Evolutionary conservation across 192 early-diverging fungal genomes (phyloP).

Genomic region (Backusella westeae): DNA sequence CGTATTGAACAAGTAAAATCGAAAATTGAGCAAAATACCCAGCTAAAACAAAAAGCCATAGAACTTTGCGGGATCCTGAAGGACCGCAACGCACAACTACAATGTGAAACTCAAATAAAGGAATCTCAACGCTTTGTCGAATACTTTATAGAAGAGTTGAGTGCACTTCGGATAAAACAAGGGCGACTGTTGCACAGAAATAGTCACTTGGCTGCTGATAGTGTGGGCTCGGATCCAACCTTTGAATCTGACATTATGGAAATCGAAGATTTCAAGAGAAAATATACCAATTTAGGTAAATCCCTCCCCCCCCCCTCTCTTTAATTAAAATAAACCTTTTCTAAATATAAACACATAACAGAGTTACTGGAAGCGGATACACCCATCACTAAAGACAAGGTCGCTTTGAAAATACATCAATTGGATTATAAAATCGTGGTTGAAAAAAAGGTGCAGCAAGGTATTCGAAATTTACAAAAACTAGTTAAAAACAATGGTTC

Average conservation of each 20-base stretch:
- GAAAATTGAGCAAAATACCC: constrained; percentile 40
- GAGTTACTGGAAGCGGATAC: constrained; percentile 67
- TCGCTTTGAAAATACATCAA: constrained; percentile 80
- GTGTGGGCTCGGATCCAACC: background rate
- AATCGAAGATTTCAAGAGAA: background rate
- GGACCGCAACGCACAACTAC: constrained; percentile 63
- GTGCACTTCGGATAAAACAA: constrained; percentile 41
- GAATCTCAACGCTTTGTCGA: constrained; percentile 67
- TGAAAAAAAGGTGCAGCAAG: constrained; percentile 87
- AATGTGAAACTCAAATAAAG: constrained; percentile 73
- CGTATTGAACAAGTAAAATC: constrained; percentile 35
- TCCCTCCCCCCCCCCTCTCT: too few species aligned
- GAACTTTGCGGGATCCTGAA: constrained; percentile 54
- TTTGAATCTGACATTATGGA: background rate
- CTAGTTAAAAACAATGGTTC: constrained; percentile 26
- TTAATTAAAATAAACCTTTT: background rate
- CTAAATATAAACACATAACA: background rate
- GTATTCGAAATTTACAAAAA: constrained; percentile 46
- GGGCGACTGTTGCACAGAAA: background rate
- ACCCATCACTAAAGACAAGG: constrained; percentile 60
- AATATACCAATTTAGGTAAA: constrained; percentile 14
- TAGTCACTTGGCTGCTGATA: background rate
- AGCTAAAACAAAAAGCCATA: constrained; percentile 45
- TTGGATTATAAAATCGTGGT: constrained; percentile 88
- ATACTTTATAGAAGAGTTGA: constrained; percentile 64